phyloP scores from a whole-genome alignment of 2,329 filamentous ascomycete genomes.

The Aspergillus ochraceus region DNA sequence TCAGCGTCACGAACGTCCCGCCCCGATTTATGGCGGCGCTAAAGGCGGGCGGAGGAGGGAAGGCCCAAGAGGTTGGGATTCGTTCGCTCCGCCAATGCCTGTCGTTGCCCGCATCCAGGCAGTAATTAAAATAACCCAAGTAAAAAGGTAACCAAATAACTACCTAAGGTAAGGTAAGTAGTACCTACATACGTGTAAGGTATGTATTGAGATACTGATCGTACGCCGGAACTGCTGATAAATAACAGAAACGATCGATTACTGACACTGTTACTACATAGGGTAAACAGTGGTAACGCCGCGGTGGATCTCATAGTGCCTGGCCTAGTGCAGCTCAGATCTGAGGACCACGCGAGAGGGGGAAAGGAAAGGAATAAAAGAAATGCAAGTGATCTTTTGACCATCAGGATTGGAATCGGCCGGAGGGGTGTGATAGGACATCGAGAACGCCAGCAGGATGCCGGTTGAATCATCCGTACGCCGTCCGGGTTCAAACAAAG shows the following conservation, averaged over 20 bases:
- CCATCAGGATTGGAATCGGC: slow-evolving; percentile 2
- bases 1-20: slow-evolving; percentile 1
- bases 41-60: slow-evolving; percentile 9
- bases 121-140: neutral
- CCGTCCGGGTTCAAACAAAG: neutral
- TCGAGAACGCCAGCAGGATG: slow-evolving; percentile 4
- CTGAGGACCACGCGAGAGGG: slow-evolving; percentile 24
- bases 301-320: slow-evolving; percentile 19
- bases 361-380: slow-evolving; percentile 16
- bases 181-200: neutral
- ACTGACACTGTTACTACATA: neutral
- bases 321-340: slow-evolving; percentile 21
- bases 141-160: neutral
- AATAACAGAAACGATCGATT: neutral
- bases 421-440: neutral
- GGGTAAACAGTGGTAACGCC: neutral
- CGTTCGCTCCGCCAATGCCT: neutral
- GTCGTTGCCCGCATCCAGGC: slow-evolving; percentile 1
- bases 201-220: neutral
- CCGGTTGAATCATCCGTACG: neutral
- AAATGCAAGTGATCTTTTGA: slow-evolving; percentile 21
- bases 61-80: slow-evolving; percentile 11
- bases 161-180: slow-evolving; percentile 5
- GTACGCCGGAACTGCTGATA: neutral
- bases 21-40: slow-evolving; percentile 6